Evolutionary conservation across 1,139 yeast genomes (phyloP).

Genomic region (Yamadazyma taylorii): DNA sequence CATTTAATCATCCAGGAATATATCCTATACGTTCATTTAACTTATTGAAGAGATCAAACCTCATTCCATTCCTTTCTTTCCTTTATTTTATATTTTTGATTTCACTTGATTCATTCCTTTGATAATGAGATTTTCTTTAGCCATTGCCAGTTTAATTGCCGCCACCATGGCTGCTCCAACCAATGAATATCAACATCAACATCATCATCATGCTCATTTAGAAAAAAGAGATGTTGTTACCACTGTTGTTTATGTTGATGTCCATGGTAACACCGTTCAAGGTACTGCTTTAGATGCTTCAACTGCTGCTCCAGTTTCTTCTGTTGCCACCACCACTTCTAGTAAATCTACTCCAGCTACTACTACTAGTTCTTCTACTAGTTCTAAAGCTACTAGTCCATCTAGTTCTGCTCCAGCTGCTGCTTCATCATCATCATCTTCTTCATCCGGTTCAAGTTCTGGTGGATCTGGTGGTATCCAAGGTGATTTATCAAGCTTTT

Average conservation of each 20-base stretch:
- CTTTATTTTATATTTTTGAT: not conserved
- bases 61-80: conserved; percentile 9
- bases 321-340: conserved; percentile 13
- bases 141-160: conserved; percentile 39
- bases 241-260: conserved; percentile 38
- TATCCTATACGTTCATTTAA: not conserved
- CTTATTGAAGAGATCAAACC: conserved; percentile 2
- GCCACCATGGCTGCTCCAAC: conserved; percentile 50
- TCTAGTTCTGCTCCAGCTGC: conserved; percentile 18
- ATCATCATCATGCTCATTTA: conserved; percentile 37
- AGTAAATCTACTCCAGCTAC: conserved; percentile 16
- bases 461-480: conserved; percentile 38
- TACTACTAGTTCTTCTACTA: conserved; percentile 17
- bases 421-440: conserved; percentile 17
- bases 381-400: conserved; percentile 20
- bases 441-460: conserved; percentile 20
- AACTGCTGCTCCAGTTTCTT: conserved; percentile 7
- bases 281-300: conserved; percentile 11
- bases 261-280: conserved; percentile 29
- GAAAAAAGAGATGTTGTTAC: conserved; percentile 47
- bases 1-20: too few relatives aligned
- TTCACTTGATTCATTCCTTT: conserved; percentile 2
- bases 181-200: conserved; percentile 27
- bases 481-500: conserved; percentile 59
- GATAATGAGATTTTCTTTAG: conserved; percentile 31